Evolutionary conservation across 2,329 filamentous ascomycete genomes (phyloP), one percentile per base, ranked within the genome.

Genomic region (Eutypella sp.): DNA sequence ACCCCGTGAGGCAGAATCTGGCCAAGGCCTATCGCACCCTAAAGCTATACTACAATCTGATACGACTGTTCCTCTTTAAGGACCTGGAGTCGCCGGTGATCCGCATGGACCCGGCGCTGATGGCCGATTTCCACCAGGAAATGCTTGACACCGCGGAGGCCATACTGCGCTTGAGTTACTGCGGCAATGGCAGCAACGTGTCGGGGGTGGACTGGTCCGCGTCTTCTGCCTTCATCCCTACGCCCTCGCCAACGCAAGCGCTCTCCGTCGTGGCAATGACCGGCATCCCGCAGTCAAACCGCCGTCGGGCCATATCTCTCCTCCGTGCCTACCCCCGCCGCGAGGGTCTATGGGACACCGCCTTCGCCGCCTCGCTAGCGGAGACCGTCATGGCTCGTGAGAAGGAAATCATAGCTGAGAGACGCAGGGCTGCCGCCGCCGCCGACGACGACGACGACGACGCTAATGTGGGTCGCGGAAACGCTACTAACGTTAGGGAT

Each of bases 201-300:
- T n/a, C n/a, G n/a, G n/a, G n/a, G n/a, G n/a, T n/a, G n/a, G n/a
- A n/a, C n/a, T n/a, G n/a, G n/a, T 10, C n/a, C 36, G 19, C 11
- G 19, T 4, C 19, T 24, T 23, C 19, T 9, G 7, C 8, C 18
- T n/a, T 11, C 24, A 31, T 4, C 41, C 45, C 9, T 16, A 13
- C n/a, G 19, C 45, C 13, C 24, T 44, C 20, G 8, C 38, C 37
- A 16, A 43, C 36, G 4, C 36, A 39, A 25, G 37, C 48, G 36
- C 31, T 54, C 4, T 36, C 42, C 15, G 33, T 41, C 16, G 47
- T 50, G n/a, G 52, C 46, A 0, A 40, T 48, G 25, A 33, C 24
- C 22, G 50, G 45, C 10, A 18, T 31, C 22, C 24, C 39, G 29
- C 31, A 48, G 9, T 33, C 16, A 3, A 31, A 39, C 13, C 49